Conservation (phyloP, 225 moss, liverwort and hornwort genomes). For the Lunularia cruciata region DNA sequence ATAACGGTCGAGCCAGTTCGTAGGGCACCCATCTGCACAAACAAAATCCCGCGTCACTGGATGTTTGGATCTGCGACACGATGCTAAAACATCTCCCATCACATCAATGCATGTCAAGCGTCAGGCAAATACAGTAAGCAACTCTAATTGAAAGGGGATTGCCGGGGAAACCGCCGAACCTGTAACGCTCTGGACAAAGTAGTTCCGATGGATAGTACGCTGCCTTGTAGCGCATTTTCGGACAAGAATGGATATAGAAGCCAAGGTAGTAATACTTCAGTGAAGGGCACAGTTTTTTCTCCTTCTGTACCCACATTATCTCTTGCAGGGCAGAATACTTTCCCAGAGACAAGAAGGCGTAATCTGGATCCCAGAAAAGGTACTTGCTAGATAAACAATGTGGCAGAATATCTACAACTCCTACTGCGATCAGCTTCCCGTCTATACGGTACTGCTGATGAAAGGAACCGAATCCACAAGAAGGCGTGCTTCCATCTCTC, state of each 20-base stretch:
- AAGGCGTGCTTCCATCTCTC: slow-evolving; percentile 68
- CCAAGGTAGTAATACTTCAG: slow-evolving; percentile 88
- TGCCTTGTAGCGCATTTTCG: slow-evolving; percentile 99
- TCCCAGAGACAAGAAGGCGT: slow-evolving; percentile 80
- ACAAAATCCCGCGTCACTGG: too few species aligned
- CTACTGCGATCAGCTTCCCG: slow-evolving; percentile 88
- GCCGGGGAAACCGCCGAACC: slow-evolving; percentile 41
- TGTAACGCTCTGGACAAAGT: slow-evolving; percentile 77
- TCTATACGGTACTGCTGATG: slow-evolving; percentile 91
- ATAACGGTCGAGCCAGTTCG: slow-evolving; percentile 27
- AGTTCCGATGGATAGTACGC: slow-evolving; percentile 93
- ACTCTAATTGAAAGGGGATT: background rate
- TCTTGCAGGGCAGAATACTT: slow-evolving; percentile 88
- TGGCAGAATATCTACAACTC: slow-evolving; percentile 91
- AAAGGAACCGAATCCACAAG: slow-evolving; percentile 93
- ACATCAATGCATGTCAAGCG: background rate
- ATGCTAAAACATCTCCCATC: background rate
- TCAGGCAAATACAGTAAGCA: background rate
- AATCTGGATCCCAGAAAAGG: slow-evolving; percentile 96
- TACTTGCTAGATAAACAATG: slow-evolving; percentile 97
- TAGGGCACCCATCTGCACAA: slow-evolving; percentile 43
- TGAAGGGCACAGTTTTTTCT: slow-evolving; percentile 59
- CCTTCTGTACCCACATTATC: slow-evolving; percentile 87
- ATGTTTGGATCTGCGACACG: too few species aligned
- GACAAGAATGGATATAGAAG: slow-evolving; percentile 93